Percentiles rank a stretch among this genome's conserved stretches.
Evolutionary conservation across 140 eudicot genomes (phyloP).

Genomic region (Ambrosia hybrid): DNA sequence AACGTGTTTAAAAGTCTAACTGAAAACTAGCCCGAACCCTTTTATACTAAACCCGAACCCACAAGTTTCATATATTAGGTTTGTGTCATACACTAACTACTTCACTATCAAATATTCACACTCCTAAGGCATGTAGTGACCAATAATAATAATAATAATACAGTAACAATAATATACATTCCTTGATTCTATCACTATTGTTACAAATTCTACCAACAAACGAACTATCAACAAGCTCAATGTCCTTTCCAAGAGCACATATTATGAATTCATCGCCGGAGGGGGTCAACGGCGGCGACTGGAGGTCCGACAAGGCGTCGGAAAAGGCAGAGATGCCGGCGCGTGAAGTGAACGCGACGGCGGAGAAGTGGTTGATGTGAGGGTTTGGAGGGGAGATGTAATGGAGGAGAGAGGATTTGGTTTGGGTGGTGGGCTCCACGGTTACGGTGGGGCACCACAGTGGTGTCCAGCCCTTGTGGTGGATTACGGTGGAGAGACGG

Average conservation of each 20-base stretch:
- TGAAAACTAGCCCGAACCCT: no score
- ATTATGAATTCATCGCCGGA: conserved; percentile 43
- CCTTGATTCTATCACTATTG: conserved; percentile 38
- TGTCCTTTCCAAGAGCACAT: conserved; percentile 70
- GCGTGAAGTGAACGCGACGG: conserved; percentile 81
- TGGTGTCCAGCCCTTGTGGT: conserved; percentile 63
- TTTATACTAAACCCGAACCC: no score
- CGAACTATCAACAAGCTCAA: conserved; percentile 42
- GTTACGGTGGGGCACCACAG: conserved; percentile 78
- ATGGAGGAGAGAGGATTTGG: conserved; percentile 51
- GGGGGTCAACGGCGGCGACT: conserved; percentile 43
- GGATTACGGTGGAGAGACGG: conserved; percentile 57
- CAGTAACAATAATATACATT: no score
- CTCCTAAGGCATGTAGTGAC: no score
- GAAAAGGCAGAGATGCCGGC: conserved; percentile 63
- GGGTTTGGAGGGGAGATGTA: conserved; percentile 35
- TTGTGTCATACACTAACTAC: no score
- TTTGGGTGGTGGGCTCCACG: conserved; percentile 58
- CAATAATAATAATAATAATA: no score
- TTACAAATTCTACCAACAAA: conserved; percentile 40
- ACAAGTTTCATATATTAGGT: no score
- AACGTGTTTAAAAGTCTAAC: no score
- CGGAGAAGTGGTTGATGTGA: conserved; percentile 50
- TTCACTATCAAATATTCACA: no score
- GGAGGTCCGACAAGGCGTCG: conserved; percentile 37